Conservation (phyloP, 345 rosid genomes). For the Aquilaria yunnanensis region DNA sequence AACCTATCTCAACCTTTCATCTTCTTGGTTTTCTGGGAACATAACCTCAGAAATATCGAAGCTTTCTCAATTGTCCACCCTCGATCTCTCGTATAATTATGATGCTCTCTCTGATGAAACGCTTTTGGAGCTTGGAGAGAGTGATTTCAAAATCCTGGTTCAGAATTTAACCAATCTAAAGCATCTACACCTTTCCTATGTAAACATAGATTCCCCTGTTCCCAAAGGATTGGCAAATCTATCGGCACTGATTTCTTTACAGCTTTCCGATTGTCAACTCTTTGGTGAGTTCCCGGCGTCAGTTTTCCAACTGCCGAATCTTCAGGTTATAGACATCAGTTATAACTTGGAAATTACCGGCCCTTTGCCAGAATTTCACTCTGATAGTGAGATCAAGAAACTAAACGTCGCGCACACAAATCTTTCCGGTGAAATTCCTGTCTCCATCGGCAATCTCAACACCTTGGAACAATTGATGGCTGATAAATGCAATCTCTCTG, state of each 20-base stretch:
- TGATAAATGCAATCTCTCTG: constrained; percentile 8
- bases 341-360: constrained; percentile 1
- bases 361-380: constrained; percentile 17
- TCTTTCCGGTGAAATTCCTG: constrained; percentile 13
- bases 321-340: constrained; percentile 1
- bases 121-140: not conserved
- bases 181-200: constrained; percentile 6
- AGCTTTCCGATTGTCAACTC: not conserved
- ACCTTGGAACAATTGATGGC: not conserved
- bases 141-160: constrained; percentile 3
- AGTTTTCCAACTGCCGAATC: constrained; percentile 16
- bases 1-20: not conserved
- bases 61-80: constrained; percentile 12
- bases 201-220: constrained; percentile 2
- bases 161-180: constrained; percentile 9
- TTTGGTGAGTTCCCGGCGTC: constrained; percentile 8
- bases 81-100: constrained; percentile 14
- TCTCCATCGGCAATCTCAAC: constrained; percentile 9
- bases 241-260: not conserved
- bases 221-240: not conserved
- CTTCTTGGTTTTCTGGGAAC: constrained; percentile 8
- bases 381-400: not conserved
- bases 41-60: constrained; percentile 14
- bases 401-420: not conserved
- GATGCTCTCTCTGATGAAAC: not conserved